Percentiles rank a stretch among this genome's conserved stretches.
Evolutionary conservation across 2,329 filamentous ascomycete species (phyloP).

Genomic region (Penicillium thymicola): DNA sequence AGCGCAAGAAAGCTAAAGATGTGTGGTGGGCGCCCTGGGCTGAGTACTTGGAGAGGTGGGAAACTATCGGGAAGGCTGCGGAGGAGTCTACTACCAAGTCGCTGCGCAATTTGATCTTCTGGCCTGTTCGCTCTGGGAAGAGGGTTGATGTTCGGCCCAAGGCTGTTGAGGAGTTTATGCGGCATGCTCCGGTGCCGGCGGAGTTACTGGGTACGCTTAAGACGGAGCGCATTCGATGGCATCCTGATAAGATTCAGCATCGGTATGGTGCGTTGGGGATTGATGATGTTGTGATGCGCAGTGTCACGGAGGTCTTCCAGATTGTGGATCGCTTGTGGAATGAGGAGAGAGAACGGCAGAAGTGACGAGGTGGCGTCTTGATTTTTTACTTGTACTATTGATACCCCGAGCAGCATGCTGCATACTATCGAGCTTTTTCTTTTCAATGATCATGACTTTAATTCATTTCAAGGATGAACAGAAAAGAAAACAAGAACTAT

Average conservation of each 20-base stretch:
- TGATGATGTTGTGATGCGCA: constrained; percentile 67
- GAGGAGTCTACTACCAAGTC: constrained; percentile 13
- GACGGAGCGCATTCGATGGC: constrained; percentile 86
- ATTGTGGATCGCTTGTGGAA: constrained; percentile 79
- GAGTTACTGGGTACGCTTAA: constrained; percentile 61
- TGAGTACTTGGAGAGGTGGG: constrained; percentile 65
- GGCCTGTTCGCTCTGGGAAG: constrained; percentile 68
- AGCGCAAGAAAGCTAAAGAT: constrained; percentile 46
- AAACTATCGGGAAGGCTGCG: constrained; percentile 39
- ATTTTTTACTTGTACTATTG: background rate
- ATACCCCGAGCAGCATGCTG: constrained; percentile 14
- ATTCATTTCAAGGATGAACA: constrained; percentile 20
- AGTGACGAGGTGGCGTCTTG: constrained; percentile 1
- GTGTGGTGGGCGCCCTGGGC: constrained; percentile 60
- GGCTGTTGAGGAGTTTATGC: constrained; percentile 67
- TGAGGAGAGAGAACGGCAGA: constrained; percentile 49
- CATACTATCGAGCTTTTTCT: background rate
- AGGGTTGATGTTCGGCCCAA: constrained; percentile 56
- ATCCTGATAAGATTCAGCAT: constrained; percentile 97
- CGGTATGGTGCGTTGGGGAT: constrained; percentile 68
- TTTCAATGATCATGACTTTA: constrained; percentile 18
- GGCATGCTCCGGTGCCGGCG: constrained; percentile 45
- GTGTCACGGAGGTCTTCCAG: constrained; percentile 88
- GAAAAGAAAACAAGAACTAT: constrained; percentile 11
- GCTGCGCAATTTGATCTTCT: constrained; percentile 55